A percentile compares a stretch with the other conserved stretches of the same genome.
These are phyloP conservation scores for Panellus pusillus DNA, from an alignment of 768 basidiomycete genomes.

Conservation along the genomic window DNA sequence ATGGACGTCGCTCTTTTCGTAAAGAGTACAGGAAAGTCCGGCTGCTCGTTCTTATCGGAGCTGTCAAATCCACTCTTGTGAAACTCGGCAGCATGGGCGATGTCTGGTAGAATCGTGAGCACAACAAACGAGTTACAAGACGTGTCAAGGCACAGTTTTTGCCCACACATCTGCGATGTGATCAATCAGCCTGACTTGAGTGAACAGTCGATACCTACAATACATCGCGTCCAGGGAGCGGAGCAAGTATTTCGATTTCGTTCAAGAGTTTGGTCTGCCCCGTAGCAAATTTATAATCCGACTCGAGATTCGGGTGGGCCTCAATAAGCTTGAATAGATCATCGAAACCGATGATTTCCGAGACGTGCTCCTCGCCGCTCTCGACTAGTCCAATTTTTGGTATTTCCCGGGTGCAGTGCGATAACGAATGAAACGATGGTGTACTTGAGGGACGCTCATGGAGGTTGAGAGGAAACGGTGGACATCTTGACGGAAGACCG, in stretches of 20 bases:
- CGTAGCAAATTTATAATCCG: constrained; percentile 13
- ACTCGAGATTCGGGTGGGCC: constrained; percentile 16
- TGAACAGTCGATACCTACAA: constrained; percentile 3
- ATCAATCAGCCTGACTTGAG: neutral
- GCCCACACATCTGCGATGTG: constrained; percentile 8
- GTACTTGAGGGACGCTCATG: constrained; percentile 13
- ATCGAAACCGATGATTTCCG: constrained; percentile 13
- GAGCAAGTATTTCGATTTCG: constrained; percentile 14
- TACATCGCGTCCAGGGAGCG: constrained; percentile 20
- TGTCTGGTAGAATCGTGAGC: neutral
- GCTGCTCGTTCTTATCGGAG: constrained; percentile 21
- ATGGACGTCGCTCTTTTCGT: constrained; percentile 23
- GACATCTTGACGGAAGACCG: no score
- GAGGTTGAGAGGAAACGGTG: neutral
- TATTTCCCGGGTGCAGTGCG: neutral
- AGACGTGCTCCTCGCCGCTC: constrained; percentile 10
- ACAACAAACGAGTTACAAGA: neutral
- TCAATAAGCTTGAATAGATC: constrained; percentile 22
- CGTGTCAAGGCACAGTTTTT: constrained; percentile 9
- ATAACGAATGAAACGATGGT: constrained; percentile 21
- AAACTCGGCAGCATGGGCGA: constrained; percentile 21
- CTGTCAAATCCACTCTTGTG: constrained; percentile 23
- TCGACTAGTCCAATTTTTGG: constrained; percentile 20
- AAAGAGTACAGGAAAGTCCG: constrained; percentile 21
- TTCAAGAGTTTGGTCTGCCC: constrained; percentile 4